phyloP scores from a whole-genome alignment of 23 red algal species.

The Gracilaria gracilis region DNA sequence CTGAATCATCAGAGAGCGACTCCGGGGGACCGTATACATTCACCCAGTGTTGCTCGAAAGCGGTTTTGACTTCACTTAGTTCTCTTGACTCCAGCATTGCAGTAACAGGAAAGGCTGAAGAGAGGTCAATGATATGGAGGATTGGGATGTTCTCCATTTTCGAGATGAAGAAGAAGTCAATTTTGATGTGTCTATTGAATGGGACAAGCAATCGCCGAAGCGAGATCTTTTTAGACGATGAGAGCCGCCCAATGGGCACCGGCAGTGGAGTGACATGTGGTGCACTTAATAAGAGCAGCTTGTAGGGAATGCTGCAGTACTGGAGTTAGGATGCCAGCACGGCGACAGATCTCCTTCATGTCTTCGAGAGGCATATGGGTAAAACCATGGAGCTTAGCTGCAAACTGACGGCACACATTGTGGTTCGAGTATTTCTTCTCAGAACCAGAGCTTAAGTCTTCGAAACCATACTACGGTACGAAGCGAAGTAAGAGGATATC shows the following conservation, averaged over 20 bases:
- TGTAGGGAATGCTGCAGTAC: neutral
- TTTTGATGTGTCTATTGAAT: conserved; percentile 42
- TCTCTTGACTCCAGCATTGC: conserved; percentile 9
- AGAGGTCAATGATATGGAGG: conserved; percentile 37
- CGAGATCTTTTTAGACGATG: conserved; percentile 17
- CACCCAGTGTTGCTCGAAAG: conserved; percentile 30
- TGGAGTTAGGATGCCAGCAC: conserved; percentile 6
- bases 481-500: conserved; percentile 7
- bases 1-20: conserved; percentile 17
- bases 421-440: neutral
- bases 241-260: conserved; percentile 25
- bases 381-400: conserved; percentile 39
- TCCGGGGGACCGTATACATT: conserved; percentile 8
- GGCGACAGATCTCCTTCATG: conserved; percentile 35
- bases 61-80: neutral
- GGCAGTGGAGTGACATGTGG: neutral
- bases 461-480: neutral
- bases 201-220: neutral
- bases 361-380: conserved; percentile 17
- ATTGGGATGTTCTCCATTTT: conserved; percentile 30
- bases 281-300: neutral
- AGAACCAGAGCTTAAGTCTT: neutral
- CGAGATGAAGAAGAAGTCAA: conserved; percentile 34
- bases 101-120: conserved; percentile 2
- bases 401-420: neutral